Base-by-base conservation (phyloP, 75 land plant genomes). In the Cupressus sempervirens region DNA sequence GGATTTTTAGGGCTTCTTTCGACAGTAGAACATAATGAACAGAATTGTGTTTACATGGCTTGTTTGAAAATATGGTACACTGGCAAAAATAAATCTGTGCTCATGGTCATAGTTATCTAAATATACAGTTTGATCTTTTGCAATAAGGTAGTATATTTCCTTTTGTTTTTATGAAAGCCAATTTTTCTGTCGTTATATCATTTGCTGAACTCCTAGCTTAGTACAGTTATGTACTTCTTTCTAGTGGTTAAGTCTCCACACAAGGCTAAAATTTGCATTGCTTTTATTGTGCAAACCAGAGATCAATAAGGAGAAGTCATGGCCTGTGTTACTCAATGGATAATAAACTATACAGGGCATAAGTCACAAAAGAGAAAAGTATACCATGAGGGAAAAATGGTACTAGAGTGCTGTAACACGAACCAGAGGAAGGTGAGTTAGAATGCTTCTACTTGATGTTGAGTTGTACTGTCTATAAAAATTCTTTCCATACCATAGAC, bases 301-400 rank as follows among this genome's bases (percentile, higher is more conserved):
- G 74, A 70, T 70, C 74, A 62, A 62, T 70, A 32, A 70, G 74
- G 74, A 70, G 74, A 70, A 70, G 74, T 70, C 30, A 79, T 76
- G 79, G 81, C 30, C n/a, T 9, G n/a, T 30, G 30, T 20, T 45
- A 79, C 50, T 79, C 30, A 79, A 79, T 79, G 81, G 81, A 45
- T 0, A 43, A 40, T 79, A 79, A 79, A 26, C 32, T 79, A 79
- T 45, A 79, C 81, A 20, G 45, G 81, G 81, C 81, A 79, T 48
- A 79, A 79, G 81, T 41, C 81, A 45, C 81, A 43, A n/a, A 79
- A 79, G 81, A 79, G 81, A 79, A 79, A 79, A 79, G 81, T 23
- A 45, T 79, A 79, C 45, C 81, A 79, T 79, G 81, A 79, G 20
- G 81, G 81, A 46, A 79, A 18, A 13, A 48, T 79, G 43, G 81